Evolutionary conservation across 768 basidiomycete genomes (phyloP).

Genomic region (Clitopilus hobsonii): DNA sequence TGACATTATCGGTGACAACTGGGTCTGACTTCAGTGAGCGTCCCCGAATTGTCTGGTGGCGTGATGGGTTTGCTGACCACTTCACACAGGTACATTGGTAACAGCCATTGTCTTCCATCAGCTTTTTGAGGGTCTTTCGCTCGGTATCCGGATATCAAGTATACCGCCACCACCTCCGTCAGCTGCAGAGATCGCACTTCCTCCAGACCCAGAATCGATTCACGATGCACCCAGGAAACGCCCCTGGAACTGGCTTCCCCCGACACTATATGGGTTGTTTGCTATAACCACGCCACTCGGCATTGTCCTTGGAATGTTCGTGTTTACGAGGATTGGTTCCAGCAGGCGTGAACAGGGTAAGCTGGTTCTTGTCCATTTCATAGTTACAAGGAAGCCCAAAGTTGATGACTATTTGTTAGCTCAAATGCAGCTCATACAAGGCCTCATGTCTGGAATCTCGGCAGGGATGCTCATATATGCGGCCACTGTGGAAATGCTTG

Average conservation of each 20-base stretch:
- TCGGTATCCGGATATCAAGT: conserved; percentile 75
- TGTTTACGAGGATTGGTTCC: conserved; percentile 25
- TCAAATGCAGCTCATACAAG: conserved; percentile 55
- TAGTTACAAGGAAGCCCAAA: too few relatives aligned
- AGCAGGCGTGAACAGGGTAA: conserved; percentile 7
- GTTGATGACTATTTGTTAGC: too few relatives aligned
- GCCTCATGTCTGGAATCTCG: conserved; percentile 76
- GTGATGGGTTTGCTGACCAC: neutral
- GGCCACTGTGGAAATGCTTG: conserved; percentile 83
- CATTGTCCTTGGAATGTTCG: conserved; percentile 53
- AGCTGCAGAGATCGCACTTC: neutral
- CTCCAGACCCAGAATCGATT: neutral
- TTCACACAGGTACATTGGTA: conserved; percentile 54
- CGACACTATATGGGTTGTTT: conserved; percentile 56
- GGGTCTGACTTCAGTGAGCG: conserved; percentile 68
- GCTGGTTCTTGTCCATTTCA: too few relatives aligned
- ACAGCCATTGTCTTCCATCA: conserved; percentile 80
- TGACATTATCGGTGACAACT: conserved; percentile 67
- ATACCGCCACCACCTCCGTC: conserved; percentile 39
- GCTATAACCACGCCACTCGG: conserved; percentile 72
- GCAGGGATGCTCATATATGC: conserved; percentile 85
- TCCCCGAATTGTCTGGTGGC: neutral
- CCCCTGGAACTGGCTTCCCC: conserved; percentile 36
- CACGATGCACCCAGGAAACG: neutral
- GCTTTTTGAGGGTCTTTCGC: conserved; percentile 77